Conservation (phyloP, 2,329 filamentous ascomycete genomes). For the Lachnellula suecica region DNA sequence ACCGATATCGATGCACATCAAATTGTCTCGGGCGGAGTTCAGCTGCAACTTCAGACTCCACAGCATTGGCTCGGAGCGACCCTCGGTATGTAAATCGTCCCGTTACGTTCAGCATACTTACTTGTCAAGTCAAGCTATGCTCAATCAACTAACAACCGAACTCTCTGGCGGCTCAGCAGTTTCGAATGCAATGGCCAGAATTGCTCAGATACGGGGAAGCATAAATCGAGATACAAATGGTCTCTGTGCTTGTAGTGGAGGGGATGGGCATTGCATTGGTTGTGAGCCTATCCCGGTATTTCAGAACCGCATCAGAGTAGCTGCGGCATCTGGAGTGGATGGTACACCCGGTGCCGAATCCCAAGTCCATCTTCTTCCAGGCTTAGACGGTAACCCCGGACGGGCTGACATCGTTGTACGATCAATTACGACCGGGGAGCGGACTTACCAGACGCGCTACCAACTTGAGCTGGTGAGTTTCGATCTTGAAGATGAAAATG, state of each 20-base stretch:
- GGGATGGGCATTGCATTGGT: slow-evolving; percentile 8
- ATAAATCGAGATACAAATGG: slow-evolving; percentile 2
- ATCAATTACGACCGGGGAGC: slow-evolving; percentile 2
- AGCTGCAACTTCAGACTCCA: background rate
- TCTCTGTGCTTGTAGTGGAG: slow-evolving; percentile 10
- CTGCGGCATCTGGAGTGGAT: background rate
- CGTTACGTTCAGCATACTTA: too few relatives aligned
- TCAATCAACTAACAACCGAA: background rate
- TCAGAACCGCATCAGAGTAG: background rate
- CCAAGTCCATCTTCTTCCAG: background rate
- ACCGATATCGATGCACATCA: slow-evolving; percentile 7
- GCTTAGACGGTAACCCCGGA: slow-evolving; percentile 2
- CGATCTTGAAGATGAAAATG: slow-evolving; percentile 14
- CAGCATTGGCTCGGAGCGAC: background rate
- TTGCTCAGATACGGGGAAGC: slow-evolving; percentile 6
- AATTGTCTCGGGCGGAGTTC: slow-evolving; percentile 5
- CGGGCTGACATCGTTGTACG: slow-evolving; percentile 4
- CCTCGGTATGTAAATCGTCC: background rate
- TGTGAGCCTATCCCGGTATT: slow-evolving; percentile 6
- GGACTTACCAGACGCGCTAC: slow-evolving; percentile 5
- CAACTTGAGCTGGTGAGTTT: slow-evolving; percentile 12
- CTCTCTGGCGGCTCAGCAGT: slow-evolving; percentile 2
- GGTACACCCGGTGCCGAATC: background rate
- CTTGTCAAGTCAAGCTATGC: background rate
- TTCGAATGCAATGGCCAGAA: background rate